Percentiles rank a stretch among this genome's conserved stretches.
Conservation (phyloP, 2,329 filamentous ascomycete genomes). For the Purpureocillium takamizusanense region DNA sequence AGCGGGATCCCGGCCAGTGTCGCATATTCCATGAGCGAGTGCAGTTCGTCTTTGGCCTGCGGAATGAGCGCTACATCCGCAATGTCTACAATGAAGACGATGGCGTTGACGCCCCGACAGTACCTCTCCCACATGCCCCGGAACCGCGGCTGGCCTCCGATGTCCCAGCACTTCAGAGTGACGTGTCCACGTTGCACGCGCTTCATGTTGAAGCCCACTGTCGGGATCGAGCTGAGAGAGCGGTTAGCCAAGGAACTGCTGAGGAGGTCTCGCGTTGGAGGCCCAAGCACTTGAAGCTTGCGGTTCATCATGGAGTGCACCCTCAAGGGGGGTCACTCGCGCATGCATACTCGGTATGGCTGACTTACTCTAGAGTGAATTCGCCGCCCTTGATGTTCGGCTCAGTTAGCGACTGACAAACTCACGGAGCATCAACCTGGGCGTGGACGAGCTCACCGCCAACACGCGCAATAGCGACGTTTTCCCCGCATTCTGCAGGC, state of each 20-base stretch:
- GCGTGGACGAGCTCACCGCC: slow-evolving; percentile 58
- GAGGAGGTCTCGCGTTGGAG: slow-evolving; percentile 5
- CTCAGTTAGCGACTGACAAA: not conserved
- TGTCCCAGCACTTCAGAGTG: slow-evolving; percentile 97
- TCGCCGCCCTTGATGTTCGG: slow-evolving; percentile 67
- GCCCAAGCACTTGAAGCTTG: too few relatives aligned
- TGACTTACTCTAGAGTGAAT: slow-evolving; percentile 91
- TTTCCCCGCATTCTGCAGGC: slow-evolving; percentile 95
- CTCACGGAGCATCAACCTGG: not conserved
- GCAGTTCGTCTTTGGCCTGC: slow-evolving; percentile 84
- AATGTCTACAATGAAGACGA: slow-evolving; percentile 97
- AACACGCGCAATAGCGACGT: slow-evolving; percentile 89
- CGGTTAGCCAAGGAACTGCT: slow-evolving; percentile 25
- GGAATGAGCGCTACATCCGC: slow-evolving; percentile 75
- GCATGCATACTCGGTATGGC: not conserved
- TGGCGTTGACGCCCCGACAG: slow-evolving; percentile 93
- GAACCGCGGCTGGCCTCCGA: slow-evolving; percentile 93
- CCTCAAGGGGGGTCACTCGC: too few relatives aligned
- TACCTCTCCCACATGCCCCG: slow-evolving; percentile 99
- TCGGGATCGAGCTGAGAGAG: slow-evolving; percentile 79
- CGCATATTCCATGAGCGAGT: slow-evolving; percentile 76
- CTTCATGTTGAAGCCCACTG: slow-evolving; percentile 99
- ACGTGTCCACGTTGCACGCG: slow-evolving; percentile 96
- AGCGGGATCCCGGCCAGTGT: slow-evolving; percentile 84
- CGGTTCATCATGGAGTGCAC: too few relatives aligned